Conservation (phyloP, 164 flowering plant genomes). For the Kingdonia uniflora region DNA sequence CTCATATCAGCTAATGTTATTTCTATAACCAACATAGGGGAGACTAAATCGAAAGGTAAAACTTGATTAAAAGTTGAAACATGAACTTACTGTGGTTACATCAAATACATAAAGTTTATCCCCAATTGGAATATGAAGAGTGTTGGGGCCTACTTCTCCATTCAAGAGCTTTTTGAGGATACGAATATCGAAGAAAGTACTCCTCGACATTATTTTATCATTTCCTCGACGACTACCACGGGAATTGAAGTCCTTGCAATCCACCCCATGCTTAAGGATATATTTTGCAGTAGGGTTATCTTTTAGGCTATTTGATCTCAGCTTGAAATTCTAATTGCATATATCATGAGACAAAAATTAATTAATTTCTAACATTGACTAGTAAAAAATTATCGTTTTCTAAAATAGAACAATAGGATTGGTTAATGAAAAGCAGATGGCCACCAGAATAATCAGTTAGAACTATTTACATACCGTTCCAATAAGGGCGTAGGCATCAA, state of each 20-base stretch:
- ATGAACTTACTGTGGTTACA: conserved; percentile 60
- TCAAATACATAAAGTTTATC: conserved; percentile 36
- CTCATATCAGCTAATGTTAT: conserved; percentile 98
- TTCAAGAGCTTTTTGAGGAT: conserved; percentile 71
- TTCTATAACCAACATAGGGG: conserved; percentile 94
- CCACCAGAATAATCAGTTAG: no score
- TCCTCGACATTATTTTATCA: conserved; percentile 79
- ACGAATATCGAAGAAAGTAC: conserved; percentile 78
- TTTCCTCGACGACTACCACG: conserved; percentile 88
- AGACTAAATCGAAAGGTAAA: no score
- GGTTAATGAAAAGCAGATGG: no score
- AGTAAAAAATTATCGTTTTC: no score
- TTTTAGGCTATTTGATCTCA: conserved; percentile 49
- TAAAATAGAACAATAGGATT: no score
- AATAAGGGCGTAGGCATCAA: conserved; percentile 95
- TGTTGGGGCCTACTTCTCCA: conserved; percentile 78
- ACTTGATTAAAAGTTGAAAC: no score
- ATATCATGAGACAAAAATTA: no score
- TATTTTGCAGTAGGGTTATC: conserved; percentile 76
- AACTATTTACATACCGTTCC: conserved; percentile 68
- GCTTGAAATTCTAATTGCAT: conserved; percentile 65
- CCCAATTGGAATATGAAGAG: conserved; percentile 49
- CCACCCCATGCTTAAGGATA: conserved; percentile 65
- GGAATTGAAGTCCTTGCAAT: conserved; percentile 67
- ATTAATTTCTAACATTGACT: no score